phyloP scores from a whole-genome alignment of 176 grass and related monocot genomes.

The Musa acuminata region DNA sequence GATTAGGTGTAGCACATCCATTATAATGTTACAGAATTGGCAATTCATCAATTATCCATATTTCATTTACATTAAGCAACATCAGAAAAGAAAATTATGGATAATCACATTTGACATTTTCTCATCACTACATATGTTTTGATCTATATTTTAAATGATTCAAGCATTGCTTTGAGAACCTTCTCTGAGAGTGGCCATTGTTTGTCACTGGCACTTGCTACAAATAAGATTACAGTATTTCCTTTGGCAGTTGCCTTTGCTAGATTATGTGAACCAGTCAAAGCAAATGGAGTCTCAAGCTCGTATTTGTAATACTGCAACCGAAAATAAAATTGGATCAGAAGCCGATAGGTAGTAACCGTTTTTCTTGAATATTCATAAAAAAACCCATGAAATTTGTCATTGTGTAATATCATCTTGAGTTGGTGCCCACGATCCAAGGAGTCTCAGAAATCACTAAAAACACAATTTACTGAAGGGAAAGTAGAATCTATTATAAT shows the following conservation, averaged over 20 bases:
- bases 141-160: constrained; percentile 63
- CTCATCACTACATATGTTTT: background rate
- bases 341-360: background rate
- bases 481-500: no score
- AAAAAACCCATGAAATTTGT: background rate
- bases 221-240: constrained; percentile 87
- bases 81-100: background rate
- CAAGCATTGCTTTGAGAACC: constrained; percentile 68
- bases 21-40: no score
- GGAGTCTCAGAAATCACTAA: background rate
- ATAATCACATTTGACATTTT: background rate
- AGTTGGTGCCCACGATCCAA: no score
- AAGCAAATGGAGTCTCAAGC: constrained; percentile 82
- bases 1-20: no score
- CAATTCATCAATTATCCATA: no score
- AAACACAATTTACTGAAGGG: background rate
- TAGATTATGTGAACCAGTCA: constrained; percentile 83
- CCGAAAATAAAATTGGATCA: background rate
- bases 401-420: no score
- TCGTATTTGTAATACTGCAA: constrained; percentile 92
- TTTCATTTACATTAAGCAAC: background rate
- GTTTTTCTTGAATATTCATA: background rate
- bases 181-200: constrained; percentile 69
- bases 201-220: constrained; percentile 77
- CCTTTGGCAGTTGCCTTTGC: constrained; percentile 97